Percentiles rank a stretch among this genome's conserved stretches.
phyloP scores from a whole-genome alignment of 768 basidiomycete genomes.

The Sutorius australiensis region DNA sequence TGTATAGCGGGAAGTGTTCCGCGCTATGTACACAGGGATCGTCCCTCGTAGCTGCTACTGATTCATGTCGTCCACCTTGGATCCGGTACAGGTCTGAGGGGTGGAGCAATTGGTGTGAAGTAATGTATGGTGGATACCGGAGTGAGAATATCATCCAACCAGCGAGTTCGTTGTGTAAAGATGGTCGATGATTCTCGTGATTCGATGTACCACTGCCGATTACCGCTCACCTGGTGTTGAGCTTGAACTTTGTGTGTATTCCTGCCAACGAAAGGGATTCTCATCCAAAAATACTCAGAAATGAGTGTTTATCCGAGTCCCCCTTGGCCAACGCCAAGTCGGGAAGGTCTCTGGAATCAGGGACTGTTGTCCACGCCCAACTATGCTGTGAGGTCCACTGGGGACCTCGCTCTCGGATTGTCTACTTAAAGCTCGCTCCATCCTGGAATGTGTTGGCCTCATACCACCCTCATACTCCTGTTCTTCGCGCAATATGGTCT shows the following conservation, averaged over 20 bases:
- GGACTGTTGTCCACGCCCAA: neutral
- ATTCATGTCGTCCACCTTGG: too few species aligned
- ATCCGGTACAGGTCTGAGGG: too few species aligned
- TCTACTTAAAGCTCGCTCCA: neutral
- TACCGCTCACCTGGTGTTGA: neutral
- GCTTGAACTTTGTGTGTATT: neutral
- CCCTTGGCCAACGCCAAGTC: neutral
- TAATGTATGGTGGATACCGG: too few species aligned
- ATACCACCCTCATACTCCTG: neutral
- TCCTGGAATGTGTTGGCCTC: neutral
- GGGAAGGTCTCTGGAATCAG: neutral
- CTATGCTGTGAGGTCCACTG: neutral
- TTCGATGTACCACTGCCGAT: neutral
- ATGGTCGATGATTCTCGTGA: neutral
- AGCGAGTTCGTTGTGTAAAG: too few species aligned
- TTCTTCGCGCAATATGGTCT: neutral
- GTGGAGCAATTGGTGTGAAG: too few species aligned
- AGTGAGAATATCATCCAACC: too few species aligned
- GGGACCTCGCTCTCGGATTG: neutral
- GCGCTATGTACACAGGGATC: too few species aligned
- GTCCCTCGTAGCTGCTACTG: too few species aligned
- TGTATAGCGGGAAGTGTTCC: neutral
- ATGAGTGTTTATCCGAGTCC: too few species aligned
- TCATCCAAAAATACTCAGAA: neutral
- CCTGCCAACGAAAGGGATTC: neutral